These are phyloP conservation scores for Trichoderma lentiforme DNA, from an alignment of 2,329 filamentous ascomycete species.

Conservation along the genomic window DNA sequence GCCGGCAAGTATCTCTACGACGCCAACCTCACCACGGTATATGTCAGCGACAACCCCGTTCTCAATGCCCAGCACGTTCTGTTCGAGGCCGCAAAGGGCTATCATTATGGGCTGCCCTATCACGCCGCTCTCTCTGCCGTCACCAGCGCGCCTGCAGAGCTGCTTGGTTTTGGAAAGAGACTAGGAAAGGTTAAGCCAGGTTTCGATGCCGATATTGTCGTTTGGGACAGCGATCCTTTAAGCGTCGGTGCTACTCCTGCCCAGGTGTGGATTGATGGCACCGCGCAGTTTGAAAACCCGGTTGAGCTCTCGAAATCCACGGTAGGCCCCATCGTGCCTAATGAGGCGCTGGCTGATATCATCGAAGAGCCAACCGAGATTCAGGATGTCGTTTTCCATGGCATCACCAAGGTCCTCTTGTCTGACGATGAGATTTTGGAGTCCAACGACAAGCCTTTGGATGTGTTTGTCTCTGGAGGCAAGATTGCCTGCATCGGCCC, in stretches of 20 bases:
- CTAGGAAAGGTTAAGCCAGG: constrained; percentile 60
- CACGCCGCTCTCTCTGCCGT: constrained; percentile 57
- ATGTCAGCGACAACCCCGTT: constrained; percentile 69
- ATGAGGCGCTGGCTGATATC: constrained; percentile 40
- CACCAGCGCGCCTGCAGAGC: constrained; percentile 56
- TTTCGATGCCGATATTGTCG: constrained; percentile 58
- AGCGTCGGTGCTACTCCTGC: constrained; percentile 57
- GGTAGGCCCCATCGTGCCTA: constrained; percentile 36
- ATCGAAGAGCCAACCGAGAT: constrained; percentile 39
- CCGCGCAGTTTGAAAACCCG: constrained; percentile 50
- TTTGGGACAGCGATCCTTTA: constrained; percentile 62
- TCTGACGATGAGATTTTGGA: constrained; percentile 37
- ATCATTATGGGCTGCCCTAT: constrained; percentile 59
- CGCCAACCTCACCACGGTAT: constrained; percentile 61
- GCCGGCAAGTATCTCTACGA: constrained; percentile 66
- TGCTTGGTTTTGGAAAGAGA: constrained; percentile 54
- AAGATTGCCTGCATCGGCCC: constrained; percentile 54
- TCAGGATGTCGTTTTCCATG: constrained; percentile 52
- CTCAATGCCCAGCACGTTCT: constrained; percentile 67
- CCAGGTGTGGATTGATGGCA: constrained; percentile 63
- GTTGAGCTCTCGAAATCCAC: constrained; percentile 52
- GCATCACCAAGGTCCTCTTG: constrained; percentile 52
- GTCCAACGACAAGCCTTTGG: constrained; percentile 38
- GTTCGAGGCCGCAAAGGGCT: constrained; percentile 60
- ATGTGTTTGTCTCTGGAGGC: constrained; percentile 52